phyloP scores from a whole-genome alignment of 1,284 basidiomycete species.

The Microbotryum violaceum region DNA sequence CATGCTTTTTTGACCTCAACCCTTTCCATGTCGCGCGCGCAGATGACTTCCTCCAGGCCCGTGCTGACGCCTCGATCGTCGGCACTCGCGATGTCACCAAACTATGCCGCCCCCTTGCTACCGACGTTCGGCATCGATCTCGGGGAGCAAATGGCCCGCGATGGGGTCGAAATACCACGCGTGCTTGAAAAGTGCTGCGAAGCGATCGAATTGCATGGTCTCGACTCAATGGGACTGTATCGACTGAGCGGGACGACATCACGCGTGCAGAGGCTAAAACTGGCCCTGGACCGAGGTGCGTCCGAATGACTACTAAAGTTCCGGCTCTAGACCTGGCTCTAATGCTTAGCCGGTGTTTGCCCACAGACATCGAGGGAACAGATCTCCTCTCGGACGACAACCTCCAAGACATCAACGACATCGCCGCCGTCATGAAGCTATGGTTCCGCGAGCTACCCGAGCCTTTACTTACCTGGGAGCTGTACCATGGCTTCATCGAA shows the following conservation, averaged over 20 bases:
- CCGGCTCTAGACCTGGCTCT: background rate
- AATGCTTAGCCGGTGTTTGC: constrained; percentile 5
- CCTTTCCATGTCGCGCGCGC: constrained; percentile 4
- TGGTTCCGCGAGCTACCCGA: constrained; percentile 97
- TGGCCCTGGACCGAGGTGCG: constrained; percentile 74
- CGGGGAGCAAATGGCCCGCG: constrained; percentile 80
- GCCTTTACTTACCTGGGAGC: constrained; percentile 72
- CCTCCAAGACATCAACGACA: constrained; percentile 90
- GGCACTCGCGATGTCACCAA: constrained; percentile 2
- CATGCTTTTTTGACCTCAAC: background rate
- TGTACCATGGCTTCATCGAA: constrained; percentile 89
- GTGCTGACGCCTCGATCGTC: constrained; percentile 5
- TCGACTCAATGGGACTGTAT: constrained; percentile 83
- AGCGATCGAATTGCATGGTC: constrained; percentile 82
- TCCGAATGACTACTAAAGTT: constrained; percentile 5
- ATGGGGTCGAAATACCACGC: constrained; percentile 78
- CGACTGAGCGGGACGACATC: constrained; percentile 85
- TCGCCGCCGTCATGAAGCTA: constrained; percentile 84
- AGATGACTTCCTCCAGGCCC: constrained; percentile 1
- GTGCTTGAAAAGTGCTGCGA: constrained; percentile 83
- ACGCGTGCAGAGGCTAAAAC: constrained; percentile 75
- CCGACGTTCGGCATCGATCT: constrained; percentile 87
- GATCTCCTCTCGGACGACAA: constrained; percentile 82
- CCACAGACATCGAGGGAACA: constrained; percentile 69
- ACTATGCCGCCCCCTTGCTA: constrained; percentile 1